Evolutionary conservation across 2,329 filamentous ascomycete genomes (phyloP).

Genomic region (Ophiostoma tasmaniense): DNA sequence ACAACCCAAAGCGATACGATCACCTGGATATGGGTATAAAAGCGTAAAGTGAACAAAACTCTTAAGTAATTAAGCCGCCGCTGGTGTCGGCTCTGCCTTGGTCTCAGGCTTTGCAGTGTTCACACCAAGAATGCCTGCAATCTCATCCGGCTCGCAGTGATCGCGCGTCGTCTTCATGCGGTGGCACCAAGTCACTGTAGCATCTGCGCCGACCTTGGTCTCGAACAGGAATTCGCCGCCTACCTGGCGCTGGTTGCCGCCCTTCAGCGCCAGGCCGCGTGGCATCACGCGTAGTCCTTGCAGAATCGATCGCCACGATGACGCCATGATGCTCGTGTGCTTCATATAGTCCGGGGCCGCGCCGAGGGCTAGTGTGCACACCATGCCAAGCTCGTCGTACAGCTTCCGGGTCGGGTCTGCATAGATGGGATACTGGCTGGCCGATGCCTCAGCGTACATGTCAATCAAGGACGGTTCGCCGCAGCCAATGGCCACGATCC

Average conservation of each 20-base stretch:
- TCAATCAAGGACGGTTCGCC: slow-evolving; percentile 60
- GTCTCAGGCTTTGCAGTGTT: not conserved
- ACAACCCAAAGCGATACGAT: not conserved
- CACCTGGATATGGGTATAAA: not conserved
- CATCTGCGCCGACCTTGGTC: slow-evolving; percentile 17
- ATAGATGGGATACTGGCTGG: slow-evolving; percentile 66
- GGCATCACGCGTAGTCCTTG: slow-evolving; percentile 53
- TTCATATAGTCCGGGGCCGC: slow-evolving; percentile 55
- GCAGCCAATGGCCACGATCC: slow-evolving; percentile 63
- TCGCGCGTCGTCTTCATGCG: slow-evolving; percentile 72
- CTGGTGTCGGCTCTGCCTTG: not conserved
- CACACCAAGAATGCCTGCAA: slow-evolving; percentile 47
- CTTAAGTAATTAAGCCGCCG: not conserved
- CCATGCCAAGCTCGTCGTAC: slow-evolving; percentile 62
- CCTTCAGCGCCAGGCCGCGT: slow-evolving; percentile 50
- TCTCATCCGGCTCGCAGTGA: slow-evolving; percentile 61
- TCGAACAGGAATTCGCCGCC: slow-evolving; percentile 77
- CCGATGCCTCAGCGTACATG: slow-evolving; percentile 53
- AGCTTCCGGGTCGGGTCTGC: slow-evolving; percentile 61
- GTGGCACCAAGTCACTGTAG: slow-evolving; percentile 64
- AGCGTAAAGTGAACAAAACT: not conserved
- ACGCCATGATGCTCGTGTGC: slow-evolving; percentile 40
- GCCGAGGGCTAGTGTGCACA: slow-evolving; percentile 53
- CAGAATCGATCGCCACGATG: slow-evolving; percentile 42
- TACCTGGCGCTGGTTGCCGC: slow-evolving; percentile 59